phyloP scores from a whole-genome alignment of 345 rosid species.

The Anacardium occidentale region DNA sequence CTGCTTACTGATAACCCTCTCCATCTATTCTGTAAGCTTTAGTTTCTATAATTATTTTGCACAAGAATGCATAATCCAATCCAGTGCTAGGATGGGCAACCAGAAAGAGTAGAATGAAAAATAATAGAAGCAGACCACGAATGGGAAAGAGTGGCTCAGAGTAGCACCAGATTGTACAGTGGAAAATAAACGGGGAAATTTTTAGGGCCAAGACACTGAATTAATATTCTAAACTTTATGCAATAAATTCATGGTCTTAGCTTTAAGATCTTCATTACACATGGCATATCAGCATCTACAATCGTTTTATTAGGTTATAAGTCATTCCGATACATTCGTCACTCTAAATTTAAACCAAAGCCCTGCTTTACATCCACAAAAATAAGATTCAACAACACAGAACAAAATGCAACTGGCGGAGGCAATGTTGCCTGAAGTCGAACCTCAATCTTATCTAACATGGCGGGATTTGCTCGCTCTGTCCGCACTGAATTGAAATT shows the following conservation, averaged over 20 bases:
- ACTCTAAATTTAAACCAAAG: not conserved
- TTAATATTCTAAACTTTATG: not conserved
- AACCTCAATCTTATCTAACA: constrained; percentile 91
- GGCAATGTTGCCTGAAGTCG: not conserved
- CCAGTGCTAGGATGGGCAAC: not conserved
- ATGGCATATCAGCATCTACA: not conserved
- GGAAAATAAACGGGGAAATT: not conserved
- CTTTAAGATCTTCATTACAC: not conserved
- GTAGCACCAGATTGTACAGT: too few relatives aligned
- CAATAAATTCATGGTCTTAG: not conserved
- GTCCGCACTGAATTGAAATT: constrained; percentile 88
- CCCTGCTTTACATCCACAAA: not conserved
- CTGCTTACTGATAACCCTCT: not conserved
- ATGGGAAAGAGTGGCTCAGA: too few relatives aligned
- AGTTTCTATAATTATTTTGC: not conserved
- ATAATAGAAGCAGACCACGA: not conserved
- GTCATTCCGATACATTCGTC: not conserved
- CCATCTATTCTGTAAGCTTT: not conserved
- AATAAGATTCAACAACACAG: not conserved
- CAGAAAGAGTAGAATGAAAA: not conserved
- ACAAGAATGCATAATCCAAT: not conserved
- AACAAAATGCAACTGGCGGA: not conserved
- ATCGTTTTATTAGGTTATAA: not conserved
- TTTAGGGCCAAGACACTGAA: not conserved
- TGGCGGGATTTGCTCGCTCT: constrained; percentile 75